A percentile compares a stretch with the other conserved stretches of the same genome.
phyloP scores from a whole-genome alignment of 1,284 basidiomycete genomes.

The Pyrrhoderma lamaoense region DNA sequence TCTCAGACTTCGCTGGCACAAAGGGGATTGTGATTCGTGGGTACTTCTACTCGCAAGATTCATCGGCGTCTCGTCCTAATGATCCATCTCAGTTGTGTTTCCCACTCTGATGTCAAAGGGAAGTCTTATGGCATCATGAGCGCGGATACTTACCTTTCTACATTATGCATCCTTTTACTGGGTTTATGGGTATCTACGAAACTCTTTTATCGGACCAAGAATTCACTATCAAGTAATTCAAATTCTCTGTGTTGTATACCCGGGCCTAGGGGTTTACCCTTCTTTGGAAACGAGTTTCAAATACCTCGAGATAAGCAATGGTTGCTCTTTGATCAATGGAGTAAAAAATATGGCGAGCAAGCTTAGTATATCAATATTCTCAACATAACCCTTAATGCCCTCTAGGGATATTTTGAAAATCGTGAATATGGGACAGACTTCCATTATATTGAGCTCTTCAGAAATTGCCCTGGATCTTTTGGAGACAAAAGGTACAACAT shows the following conservation, averaged over 20 bases:
- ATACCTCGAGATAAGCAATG: slow-evolving; percentile 17
- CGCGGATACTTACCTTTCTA: too few species aligned
- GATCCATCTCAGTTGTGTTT: too few species aligned
- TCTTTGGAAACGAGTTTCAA: slow-evolving; percentile 18
- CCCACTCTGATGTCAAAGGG: too few species aligned
- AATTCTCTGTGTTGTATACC: slow-evolving; percentile 1
- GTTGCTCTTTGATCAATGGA: slow-evolving; percentile 16
- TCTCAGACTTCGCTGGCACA: too few species aligned
- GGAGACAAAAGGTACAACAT: slow-evolving; percentile 22
- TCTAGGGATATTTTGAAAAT: slow-evolving; percentile 13
- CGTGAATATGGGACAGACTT: slow-evolving; percentile 21
- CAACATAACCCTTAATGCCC: background rate
- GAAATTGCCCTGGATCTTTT: slow-evolving; percentile 25
- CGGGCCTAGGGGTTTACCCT: slow-evolving; percentile 13
- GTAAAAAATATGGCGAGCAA: slow-evolving; percentile 9
- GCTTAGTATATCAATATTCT: too few species aligned
- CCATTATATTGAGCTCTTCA: slow-evolving; percentile 26
- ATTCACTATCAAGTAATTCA: background rate
- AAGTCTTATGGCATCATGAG: too few species aligned
- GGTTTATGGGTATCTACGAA: too few species aligned
- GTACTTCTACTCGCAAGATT: too few species aligned
- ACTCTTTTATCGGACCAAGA: too few species aligned
- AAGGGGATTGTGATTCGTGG: too few species aligned
- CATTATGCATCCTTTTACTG: too few species aligned
- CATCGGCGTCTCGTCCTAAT: too few species aligned